phyloP scores from a whole-genome alignment of 129 eudicot genomes.

The Saussurea involucrata region DNA sequence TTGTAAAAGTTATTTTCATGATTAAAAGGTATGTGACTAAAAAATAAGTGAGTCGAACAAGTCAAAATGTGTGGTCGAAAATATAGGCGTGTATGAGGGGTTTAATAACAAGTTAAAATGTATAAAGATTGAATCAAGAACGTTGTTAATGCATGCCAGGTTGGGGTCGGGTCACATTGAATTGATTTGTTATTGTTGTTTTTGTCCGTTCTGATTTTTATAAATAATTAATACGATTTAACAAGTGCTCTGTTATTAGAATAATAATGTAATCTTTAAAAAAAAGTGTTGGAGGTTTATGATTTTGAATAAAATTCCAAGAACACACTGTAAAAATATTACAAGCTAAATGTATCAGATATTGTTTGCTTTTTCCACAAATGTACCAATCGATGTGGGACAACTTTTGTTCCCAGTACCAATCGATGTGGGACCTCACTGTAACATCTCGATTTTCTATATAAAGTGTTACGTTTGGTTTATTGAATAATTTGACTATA shows the following conservation, averaged over 20 bases:
- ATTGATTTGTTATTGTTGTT: neutral
- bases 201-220: neutral
- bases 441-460: too few relatives aligned
- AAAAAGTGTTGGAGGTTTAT: neutral
- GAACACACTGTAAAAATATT: too few relatives aligned
- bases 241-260: neutral
- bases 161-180: neutral
- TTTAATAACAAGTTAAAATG: neutral
- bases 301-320: neutral
- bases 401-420: too few relatives aligned
- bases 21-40: neutral
- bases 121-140: neutral
- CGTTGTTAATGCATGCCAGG: neutral
- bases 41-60: neutral
- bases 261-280: neutral
- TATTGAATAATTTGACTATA: too few relatives aligned
- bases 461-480: too few relatives aligned
- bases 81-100: neutral
- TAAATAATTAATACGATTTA: neutral
- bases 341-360: too few relatives aligned
- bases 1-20: neutral
- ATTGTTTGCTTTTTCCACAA: too few relatives aligned
- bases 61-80: neutral
- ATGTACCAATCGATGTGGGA: too few relatives aligned
- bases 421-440: too few relatives aligned